A percentile compares a stretch with the other conserved stretches of the same genome.
Evolutionary conservation across 257 asterid species (phyloP).

Genomic region (Petunia secreta): DNA sequence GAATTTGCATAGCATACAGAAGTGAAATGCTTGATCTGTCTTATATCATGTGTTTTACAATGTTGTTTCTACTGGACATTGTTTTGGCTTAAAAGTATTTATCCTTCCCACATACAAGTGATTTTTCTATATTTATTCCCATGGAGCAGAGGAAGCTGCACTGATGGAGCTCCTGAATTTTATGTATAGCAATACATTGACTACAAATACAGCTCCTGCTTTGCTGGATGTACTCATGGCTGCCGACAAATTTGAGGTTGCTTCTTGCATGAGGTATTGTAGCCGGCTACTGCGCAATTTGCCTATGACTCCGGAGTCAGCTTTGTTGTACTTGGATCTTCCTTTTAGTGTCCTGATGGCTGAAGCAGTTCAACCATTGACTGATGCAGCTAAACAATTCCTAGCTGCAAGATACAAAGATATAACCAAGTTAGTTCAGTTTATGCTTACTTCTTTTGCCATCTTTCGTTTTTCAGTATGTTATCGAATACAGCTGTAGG

Average conservation of each 20-base stretch:
- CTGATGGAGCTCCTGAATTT: slow-evolving; percentile 40
- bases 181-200: slow-evolving; percentile 37
- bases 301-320: slow-evolving; percentile 36
- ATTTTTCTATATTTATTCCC: slow-evolving; percentile 6
- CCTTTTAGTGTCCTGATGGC: slow-evolving; percentile 39
- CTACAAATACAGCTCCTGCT: slow-evolving; percentile 28
- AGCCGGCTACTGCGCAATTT: slow-evolving; percentile 30
- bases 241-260: slow-evolving; percentile 40
- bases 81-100: neutral
- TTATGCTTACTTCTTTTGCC: neutral
- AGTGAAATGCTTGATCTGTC: slow-evolving; percentile 12
- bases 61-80: neutral
- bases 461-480: neutral
- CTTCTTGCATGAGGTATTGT: slow-evolving; percentile 38
- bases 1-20: neutral
- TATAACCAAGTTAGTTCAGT: slow-evolving; percentile 32
- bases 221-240: slow-evolving; percentile 40
- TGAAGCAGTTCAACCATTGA: slow-evolving; percentile 36
- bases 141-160: slow-evolving; percentile 40
- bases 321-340: slow-evolving; percentile 35
- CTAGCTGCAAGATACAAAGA: slow-evolving; percentile 35
- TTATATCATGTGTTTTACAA: neutral
- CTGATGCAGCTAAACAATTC: slow-evolving; percentile 38
- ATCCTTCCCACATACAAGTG: slow-evolving; percentile 1
- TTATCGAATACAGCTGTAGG: neutral